Percentiles rank a stretch among this genome's conserved stretches.
phyloP scores from a whole-genome alignment of 2,329 filamentous ascomycete genomes.

The Cercospora sp. region DNA sequence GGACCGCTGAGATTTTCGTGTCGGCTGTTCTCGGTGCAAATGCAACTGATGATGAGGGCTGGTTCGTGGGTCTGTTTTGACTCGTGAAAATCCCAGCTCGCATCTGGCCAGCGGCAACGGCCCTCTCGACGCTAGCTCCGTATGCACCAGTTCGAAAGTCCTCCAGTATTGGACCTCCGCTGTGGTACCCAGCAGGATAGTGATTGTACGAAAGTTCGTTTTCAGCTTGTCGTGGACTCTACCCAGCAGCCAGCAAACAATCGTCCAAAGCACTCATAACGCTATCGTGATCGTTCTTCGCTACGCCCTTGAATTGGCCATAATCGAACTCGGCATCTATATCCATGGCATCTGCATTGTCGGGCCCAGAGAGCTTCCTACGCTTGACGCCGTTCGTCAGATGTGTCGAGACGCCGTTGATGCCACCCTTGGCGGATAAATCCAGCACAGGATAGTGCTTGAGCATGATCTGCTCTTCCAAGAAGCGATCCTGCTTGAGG shows the following conservation, averaged over 20 bases:
- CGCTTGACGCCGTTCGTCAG: constrained; percentile 28
- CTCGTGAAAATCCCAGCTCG: neutral
- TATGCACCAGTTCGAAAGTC: constrained; percentile 1
- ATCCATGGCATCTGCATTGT: constrained; percentile 38
- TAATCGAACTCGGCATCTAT: constrained; percentile 39
- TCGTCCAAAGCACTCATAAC: constrained; percentile 44
- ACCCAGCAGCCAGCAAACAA: constrained; percentile 35
- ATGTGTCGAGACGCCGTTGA: constrained; percentile 1
- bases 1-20: neutral
- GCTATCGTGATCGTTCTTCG: constrained; percentile 32
- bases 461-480: constrained; percentile 66
- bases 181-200: neutral
- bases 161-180: constrained; percentile 1
- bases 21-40: neutral
- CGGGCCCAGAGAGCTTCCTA: constrained; percentile 27
- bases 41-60: neutral
- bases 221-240: constrained; percentile 17
- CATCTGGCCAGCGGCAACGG: neutral
- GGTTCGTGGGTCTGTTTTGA: neutral
- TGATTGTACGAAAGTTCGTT: constrained; percentile 14
- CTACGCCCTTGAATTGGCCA: constrained; percentile 42
- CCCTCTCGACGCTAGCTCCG: neutral
- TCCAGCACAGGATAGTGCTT: constrained; percentile 30
- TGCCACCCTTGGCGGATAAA: neutral
- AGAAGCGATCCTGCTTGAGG: constrained; percentile 73